Base-by-base conservation (phyloP, 495 filamentous ascomycete species). In the Endocarpon pusillum region DNA sequence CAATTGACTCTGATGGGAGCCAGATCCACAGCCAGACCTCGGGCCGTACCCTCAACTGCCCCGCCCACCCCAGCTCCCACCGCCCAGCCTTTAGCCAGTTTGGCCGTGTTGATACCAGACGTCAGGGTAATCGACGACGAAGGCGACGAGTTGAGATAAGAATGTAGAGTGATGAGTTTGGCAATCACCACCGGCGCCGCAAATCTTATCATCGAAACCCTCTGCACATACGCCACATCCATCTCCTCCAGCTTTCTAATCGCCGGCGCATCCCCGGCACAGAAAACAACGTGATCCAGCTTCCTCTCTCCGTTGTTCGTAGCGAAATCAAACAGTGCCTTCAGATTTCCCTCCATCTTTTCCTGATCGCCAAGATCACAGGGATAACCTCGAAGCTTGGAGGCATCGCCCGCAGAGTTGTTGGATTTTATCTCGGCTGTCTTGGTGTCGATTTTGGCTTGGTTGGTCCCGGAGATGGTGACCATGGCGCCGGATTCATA, bases 1-100 rank as follows among this genome's bases (percentile, higher is more conserved):
- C 59, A 37, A 44, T 80, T 81, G n/a, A 77, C 71, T 5, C 76
- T 52, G 2, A 76, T 38, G 0, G 76, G 75, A 38, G 55, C 57
- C 25, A 80, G 35, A 37, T 78, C 74, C 4, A 77, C 39, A 3
- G 73, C 74, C 10, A 80, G 48, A 15, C 58, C 62, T 2, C 64
- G 53, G 5, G 49, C 49, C 27, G 75, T 50, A 17, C 62, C 65
- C 18, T 52, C 48, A 3, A 62, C 21, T 1, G 58, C 58, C 6
- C 73, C 72, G 3, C 47, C 59, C 40, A 57, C 58, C 15, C 42
- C 52, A 7, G 61, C 58, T 0, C 62, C 44, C 1, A 69, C 34
- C 6, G 52, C 41, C 67, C 68, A 75, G 4, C 58, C 59, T 1
- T 55, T 55, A 0, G 36, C 19, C 9, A 74, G 73, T 35, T 57